These are phyloP conservation scores for Simmondsia chinensis DNA, from an alignment of 148 eudicot species.

Conservation along the genomic window DNA sequence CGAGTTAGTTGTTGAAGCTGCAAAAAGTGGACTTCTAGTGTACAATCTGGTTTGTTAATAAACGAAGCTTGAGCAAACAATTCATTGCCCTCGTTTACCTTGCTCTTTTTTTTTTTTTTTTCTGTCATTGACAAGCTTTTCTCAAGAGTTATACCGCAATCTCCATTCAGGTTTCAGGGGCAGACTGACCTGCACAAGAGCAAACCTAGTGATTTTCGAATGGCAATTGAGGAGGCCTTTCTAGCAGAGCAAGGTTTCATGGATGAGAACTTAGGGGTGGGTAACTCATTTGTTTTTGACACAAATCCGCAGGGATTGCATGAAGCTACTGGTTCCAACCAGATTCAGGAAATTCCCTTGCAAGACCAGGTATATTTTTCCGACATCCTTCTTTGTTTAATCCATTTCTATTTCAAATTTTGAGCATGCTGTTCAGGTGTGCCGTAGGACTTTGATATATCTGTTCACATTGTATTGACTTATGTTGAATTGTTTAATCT, in stretches of 20 bases:
- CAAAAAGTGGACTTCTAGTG: no score
- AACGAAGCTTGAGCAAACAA: no score
- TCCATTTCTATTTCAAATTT: background rate
- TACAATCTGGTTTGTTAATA: no score
- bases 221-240: slow-evolving; percentile 92
- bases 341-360: slow-evolving; percentile 28
- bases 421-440: no score
- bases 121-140: background rate
- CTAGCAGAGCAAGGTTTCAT: slow-evolving; percentile 58
- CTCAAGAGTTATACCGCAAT: background rate
- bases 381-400: background rate
- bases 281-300: slow-evolving; percentile 19
- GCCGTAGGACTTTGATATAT: no score
- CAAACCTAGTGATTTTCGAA: slow-evolving; percentile 68
- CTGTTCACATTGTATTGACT: no score
- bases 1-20: no score
- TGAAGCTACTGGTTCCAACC: slow-evolving; percentile 45
- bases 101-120: no score
- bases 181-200: slow-evolving; percentile 91
- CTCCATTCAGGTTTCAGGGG: slow-evolving; percentile 60
- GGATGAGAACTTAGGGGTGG: slow-evolving; percentile 23
- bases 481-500: no score
- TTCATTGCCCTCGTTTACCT: no score
- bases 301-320: slow-evolving; percentile 24
- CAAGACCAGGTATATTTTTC: slow-evolving; percentile 43